Base-by-base conservation (phyloP, 2,329 filamentous ascomycete species). In the Epichloe bromicola region DNA sequence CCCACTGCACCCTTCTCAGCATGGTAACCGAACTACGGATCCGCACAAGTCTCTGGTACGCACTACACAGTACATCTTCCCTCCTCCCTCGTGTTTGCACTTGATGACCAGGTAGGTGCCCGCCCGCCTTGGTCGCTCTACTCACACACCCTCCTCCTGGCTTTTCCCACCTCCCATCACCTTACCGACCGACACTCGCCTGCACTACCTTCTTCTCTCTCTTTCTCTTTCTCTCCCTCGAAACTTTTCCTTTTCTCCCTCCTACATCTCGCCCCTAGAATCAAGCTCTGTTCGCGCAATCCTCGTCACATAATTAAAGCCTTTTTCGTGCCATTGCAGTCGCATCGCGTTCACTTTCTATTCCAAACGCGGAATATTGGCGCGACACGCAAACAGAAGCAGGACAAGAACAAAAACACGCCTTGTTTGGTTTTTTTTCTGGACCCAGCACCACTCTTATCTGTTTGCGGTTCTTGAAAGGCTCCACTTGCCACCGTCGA, bases 391-490 rank as follows among this genome's bases (percentile, higher is more conserved):
- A 54, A 55, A 53, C 51, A 57, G 53, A 47, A 38, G 23, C 38
- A 43, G 33, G 20, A 50, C 45, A 50, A 44, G 20, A 7, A 47
- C 44, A 51, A 51, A 52, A 55, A 53, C 33, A 50, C 55, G 51
- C 56, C 52, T 53, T 47, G 52, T 54, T 49, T 37, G 39, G 7
- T 58, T 55, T 53, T 58, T 55, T 53, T 54, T 53, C 54, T 55
- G 56, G 56, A 56, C 49, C 56, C 52, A 55, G 48, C 51, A 54
- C 52, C 55, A 57, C 50, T 53, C 56, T 52, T 54, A 55, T 54
- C 57, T 60, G 57, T 52, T 59, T 60, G 58, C 58, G 58, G 58
- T 55, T 56, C 53, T 53, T 39, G 53, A 56, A 52, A 49, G 56
- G 56, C 51, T 56, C 57, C 55, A 58, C 58, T 59, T 56, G 55